These are phyloP conservation scores for Urochloa ruziziensis DNA, from an alignment of 176 grass and related monocot species.

Conservation along the genomic window DNA sequence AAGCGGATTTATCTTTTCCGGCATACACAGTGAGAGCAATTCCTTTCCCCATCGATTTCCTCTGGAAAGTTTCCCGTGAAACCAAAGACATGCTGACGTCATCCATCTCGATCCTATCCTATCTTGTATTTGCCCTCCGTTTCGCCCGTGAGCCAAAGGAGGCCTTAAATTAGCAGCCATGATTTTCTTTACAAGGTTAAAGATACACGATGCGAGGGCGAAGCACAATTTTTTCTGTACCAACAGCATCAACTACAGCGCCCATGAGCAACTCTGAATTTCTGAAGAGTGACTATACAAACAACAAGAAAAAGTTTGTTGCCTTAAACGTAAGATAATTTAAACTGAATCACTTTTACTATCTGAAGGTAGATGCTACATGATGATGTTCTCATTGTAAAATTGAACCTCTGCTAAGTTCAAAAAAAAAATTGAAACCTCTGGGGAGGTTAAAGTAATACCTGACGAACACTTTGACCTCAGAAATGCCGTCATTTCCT, in stretches of 20 bases:
- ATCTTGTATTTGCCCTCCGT: too few relatives aligned
- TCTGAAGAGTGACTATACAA: too few relatives aligned
- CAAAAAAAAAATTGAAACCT: too few relatives aligned
- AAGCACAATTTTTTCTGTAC: neutral
- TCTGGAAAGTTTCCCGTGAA: too few relatives aligned
- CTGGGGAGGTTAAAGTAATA: neutral
- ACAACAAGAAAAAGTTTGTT: neutral
- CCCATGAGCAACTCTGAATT: neutral
- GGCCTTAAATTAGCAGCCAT: neutral
- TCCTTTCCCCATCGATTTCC: too few relatives aligned
- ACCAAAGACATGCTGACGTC: too few relatives aligned
- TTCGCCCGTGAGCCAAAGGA: too few relatives aligned
- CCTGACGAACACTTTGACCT: conserved; percentile 49
- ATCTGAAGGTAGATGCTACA: neutral
- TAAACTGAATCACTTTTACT: neutral
- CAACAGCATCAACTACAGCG: neutral
- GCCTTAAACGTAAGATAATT: neutral
- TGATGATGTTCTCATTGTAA: neutral
- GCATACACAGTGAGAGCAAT: too few relatives aligned
- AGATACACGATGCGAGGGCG: neutral
- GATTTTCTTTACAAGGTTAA: neutral
- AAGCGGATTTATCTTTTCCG: too few relatives aligned
- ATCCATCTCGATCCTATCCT: too few relatives aligned
- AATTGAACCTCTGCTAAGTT: too few relatives aligned
- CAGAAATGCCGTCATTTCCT: too few relatives aligned